Base-by-base conservation (phyloP, 2,329 filamentous ascomycete species). In the Venturia pyrina region DNA sequence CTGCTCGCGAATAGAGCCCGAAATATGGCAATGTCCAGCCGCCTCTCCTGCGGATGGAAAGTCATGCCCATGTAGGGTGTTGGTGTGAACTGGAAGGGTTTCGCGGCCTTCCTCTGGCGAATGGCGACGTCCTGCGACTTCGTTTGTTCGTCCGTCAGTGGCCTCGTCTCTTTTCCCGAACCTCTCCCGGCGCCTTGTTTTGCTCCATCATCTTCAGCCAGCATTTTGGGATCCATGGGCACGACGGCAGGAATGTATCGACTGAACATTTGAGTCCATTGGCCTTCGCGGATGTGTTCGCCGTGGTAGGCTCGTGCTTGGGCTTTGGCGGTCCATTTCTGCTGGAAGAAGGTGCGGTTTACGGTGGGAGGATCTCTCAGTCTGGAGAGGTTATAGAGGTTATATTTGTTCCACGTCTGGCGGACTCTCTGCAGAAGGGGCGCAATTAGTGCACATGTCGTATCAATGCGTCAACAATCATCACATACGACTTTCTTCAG, bases 51-150 rank as follows among this genome's bases (percentile, higher is more conserved):
- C 6, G 95, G 95, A 67, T 91, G 91, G 79, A 90, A 99, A 2
- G 89, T 88, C 93, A 98, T 98, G 74, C 93, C 88, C 88, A 96
- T 96, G 75, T 96, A 98, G 8, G 95, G 95, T 41, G 89, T 96
- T 73, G 82, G 34, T 17, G 82, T 46, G 78, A 69, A 46, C 73
- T 70, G 63, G 62, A 66, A 28, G 59, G 73, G 72, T 63, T 67
- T 65, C 44, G 62, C 7, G 41, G 46, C 65, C 64, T 68, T 48
- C 71, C 62, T 53, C 75, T 73, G n/a, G 75, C 74, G 41, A 46
- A 60, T 43, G 17, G 50, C 69, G 40, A 68, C 63, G 21, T 40
- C 34, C 24, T 48, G 61, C 67, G 21, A 64, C 72, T 64, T 40
- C 67, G 67, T 57, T 56, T 21, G 53, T 24, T 24, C 28, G 2